Base-by-base conservation (phyloP, 371 early-diverging fungal genomes). In the Coemansia sp. region DNA sequence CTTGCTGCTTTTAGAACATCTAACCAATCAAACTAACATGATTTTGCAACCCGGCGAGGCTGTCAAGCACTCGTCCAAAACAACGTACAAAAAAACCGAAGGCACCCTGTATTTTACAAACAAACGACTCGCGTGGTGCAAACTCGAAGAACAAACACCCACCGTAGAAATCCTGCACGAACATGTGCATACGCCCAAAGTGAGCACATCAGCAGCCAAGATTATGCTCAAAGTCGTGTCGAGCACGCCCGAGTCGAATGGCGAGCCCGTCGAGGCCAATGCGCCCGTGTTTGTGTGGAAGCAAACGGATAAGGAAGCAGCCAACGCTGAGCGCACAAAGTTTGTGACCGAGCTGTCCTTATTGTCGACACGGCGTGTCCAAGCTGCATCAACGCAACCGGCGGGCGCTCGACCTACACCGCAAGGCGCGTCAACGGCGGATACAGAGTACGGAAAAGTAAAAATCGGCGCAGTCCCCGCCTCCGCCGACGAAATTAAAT, bases 401-500 rank as follows among this genome's bases (percentile, higher is more conserved):
- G 0, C 67, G 0, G 44, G 62, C 12, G 54, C 63, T 16, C 33
- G 28, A 28, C 26, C 30, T 56, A 9, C 33, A 37, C 8, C 37
- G 20, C n/a, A 16, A 44, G 42, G 42, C 1, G 8, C 61, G 5
- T 18, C 56, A 5, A 50, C 54, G 1, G 1, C 56, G 28, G 39
- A 23, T 18, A 11, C 40, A 33, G 57, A 67, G 47, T 75, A 60
- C 54, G 42, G 59, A 2, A 54, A 44, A 6, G 60, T 69, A 16
- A 64, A 62, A 5, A 66, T 65, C 8, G 72, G 78, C 1, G 51
- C 65, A 11, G 30, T 58, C 1, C 72, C 72, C 7, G 72, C 78
- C 2, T 72, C 80, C 9, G 69, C 63, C 0, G 73, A 82, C 16
- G 86, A 85, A 21, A 81, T 92, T 47, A 82, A 85, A 53, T 77